Conservation (phyloP, 78 protist species). For the Dictyostelium firmibasis region DNA sequence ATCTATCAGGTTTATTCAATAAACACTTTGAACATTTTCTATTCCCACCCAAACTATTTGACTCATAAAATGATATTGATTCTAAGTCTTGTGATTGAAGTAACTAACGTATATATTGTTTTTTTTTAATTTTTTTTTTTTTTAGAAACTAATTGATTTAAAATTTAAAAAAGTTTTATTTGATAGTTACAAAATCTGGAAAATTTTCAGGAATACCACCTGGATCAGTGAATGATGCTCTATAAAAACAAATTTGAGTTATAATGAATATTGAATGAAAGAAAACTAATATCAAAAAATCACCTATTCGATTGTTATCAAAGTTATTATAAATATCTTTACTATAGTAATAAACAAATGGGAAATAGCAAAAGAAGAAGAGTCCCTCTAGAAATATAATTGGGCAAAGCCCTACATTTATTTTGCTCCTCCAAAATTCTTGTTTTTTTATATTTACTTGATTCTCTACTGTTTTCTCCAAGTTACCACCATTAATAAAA, state of each 20-base stretch:
- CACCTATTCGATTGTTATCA: background rate
- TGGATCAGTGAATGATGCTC: slow-evolving; percentile 65
- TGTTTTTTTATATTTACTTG: background rate
- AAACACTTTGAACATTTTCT: slow-evolving; percentile 57
- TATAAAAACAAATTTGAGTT: slow-evolving; percentile 29
- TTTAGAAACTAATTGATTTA: background rate
- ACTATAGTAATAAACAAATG: background rate
- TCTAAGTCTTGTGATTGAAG: background rate
- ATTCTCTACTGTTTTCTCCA: background rate
- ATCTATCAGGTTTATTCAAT: slow-evolving; percentile 55
- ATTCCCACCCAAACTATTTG: slow-evolving; percentile 27
- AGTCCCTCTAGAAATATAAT: slow-evolving; percentile 34
- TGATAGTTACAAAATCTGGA: slow-evolving; percentile 32
- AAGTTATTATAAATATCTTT: background rate
- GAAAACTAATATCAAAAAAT: background rate
- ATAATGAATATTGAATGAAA: slow-evolving; percentile 27
- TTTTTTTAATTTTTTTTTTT: background rate
- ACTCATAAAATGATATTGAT: slow-evolving; percentile 28
- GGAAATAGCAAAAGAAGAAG: slow-evolving; percentile 21
- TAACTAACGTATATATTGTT: background rate
- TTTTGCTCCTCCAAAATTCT: slow-evolving; percentile 21
- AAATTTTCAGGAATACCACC: slow-evolving; percentile 45
- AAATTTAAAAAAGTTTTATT: background rate
- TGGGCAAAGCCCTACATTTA: slow-evolving; percentile 20
- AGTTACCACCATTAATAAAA: background rate